Evolutionary conservation across 306 rosid species (phyloP).

Genomic region (Fragaria ananassa): DNA sequence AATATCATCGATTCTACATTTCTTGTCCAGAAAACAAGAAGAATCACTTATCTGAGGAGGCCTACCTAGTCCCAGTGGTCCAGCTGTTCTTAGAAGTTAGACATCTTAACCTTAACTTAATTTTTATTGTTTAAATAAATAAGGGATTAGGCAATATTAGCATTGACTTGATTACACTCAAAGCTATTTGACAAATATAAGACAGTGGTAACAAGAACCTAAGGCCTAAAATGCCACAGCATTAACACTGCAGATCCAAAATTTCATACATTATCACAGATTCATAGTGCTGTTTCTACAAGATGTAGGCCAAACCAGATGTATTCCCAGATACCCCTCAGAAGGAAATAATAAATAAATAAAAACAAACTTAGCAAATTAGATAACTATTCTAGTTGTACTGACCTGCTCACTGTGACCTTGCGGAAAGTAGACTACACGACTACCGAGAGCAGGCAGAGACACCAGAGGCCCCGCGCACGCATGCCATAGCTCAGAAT

Average conservation of each 20-base stretch:
- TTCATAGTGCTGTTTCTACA: background rate
- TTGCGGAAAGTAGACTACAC: conserved; percentile 70
- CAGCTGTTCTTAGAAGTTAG: background rate
- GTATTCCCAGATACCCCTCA: background rate
- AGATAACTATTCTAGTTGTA: conserved; percentile 8
- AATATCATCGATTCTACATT: background rate
- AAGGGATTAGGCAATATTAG: background rate
- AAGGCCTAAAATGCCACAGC: background rate
- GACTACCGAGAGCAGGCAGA: conserved; percentile 65
- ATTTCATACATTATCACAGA: background rate
- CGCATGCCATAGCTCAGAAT: conserved; percentile 80
- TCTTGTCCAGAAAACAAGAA: background rate
- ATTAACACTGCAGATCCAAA: background rate
- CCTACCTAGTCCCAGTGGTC: background rate
- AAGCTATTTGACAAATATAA: background rate
- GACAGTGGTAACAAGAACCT: background rate
- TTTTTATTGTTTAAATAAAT: background rate
- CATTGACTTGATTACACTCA: background rate
- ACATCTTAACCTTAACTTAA: background rate
- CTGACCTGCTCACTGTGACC: conserved; percentile 80
- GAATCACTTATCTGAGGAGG: background rate
- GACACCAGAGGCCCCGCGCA: conserved; percentile 78
- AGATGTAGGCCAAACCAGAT: background rate
- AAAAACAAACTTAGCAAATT: background rate
- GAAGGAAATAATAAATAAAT: background rate